Evolutionary conservation across 306 rosid species (phyloP), one percentile per base, ranked within the genome.

Genomic region (Citrullus amarus): DNA sequence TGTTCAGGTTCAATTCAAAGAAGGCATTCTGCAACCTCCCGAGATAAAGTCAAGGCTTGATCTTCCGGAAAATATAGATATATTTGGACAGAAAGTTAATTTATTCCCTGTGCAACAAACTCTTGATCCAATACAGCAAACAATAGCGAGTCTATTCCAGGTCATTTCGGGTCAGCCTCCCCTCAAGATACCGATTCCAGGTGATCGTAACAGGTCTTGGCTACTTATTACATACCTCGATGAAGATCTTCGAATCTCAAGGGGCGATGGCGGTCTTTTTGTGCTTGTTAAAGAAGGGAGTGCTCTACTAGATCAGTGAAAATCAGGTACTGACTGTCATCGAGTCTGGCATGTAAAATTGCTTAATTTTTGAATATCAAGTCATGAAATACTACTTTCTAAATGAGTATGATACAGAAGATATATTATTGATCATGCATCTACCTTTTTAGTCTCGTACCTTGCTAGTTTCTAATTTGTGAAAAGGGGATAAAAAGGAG

Each of bases 231-330:
- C 99, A 3, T 95, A 87, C 80, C 97, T 95, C 70, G 98, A 95
- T 53, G 39, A 81, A 74, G 98, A 92, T 84, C 82, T 94, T 13
- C 85, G 98, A 78, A 92, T 94, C 87, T 92, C 98, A 13, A 92
- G 90, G 84, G 98, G 98, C 4, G 98, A 95, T 76, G 98, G 97
- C 4, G 98, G 98, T 82, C 88, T 95, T 62, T 95, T 95, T 80
- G 82, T 95, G 79, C 96, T 95, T 68, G 96, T 91, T 17, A 90
- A 83, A 81, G 96, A 92, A 82, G 97, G 97, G 76, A 92, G 95
- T 58, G 83, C 88, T 76, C 91, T 95, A 81, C 90, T 92, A 70
- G 82, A 86, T 80, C 78, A 86, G 83, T 88, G 76, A 87, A 83
- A 79, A 48, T 76, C 82, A 74, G 80, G 79, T 50, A 80, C 74